Evolutionary conservation across 2,329 filamentous ascomycete species (phyloP), one percentile per base, ranked within the genome.

Genomic region (Endocalyx cinctus): DNA sequence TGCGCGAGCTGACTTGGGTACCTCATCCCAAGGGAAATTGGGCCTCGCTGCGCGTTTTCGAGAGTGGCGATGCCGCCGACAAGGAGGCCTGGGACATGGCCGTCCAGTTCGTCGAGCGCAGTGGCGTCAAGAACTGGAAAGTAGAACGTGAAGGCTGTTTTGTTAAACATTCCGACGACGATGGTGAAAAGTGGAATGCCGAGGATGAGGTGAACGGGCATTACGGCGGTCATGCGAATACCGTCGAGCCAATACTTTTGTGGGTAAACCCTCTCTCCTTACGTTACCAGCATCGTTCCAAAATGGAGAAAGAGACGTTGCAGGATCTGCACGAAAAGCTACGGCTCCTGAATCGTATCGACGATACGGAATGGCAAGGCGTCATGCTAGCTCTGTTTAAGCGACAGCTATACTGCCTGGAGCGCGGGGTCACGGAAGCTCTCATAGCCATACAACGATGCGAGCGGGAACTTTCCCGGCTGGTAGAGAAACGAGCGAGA

Each of bases 41-140:
- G 63, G 44, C 47, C n/a, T 45, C 51, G n/a, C 52, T 76, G 10
- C 56, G 52, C 14, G 57, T 62, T 5, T 72, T 76, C 33, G 69
- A 74, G 49, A 69, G 62, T 27, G 71, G 70, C 17, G 71, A 75
- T 38, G 52, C 59, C 0, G 60, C 60, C 0, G 64, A 71, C 38
- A 50, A 47, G 23, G 66, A 67, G 34, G 60, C 61, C 4, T 74
- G 70, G 70, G 54, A 62, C 1, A 59, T 66, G 58, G 62, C 46
- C 10, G 35, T 45, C 7, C 20, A 65, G 22, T 64, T 60, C 38
- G 50, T 69, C 0, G 53, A 62, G 22, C 47, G 56, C 13, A 58
- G 54, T 29, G 51, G 51, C 0, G 48, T 55, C 2, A 47, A 52
- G 15, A 57, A 53, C 4, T 75, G 71, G 71, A 58, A 52, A 13